A percentile compares a stretch with the other conserved stretches of the same genome.
These are phyloP conservation scores for Ajuga chamaepitys DNA, from an alignment of 257 asterid genomes.

Conservation along the genomic window DNA sequence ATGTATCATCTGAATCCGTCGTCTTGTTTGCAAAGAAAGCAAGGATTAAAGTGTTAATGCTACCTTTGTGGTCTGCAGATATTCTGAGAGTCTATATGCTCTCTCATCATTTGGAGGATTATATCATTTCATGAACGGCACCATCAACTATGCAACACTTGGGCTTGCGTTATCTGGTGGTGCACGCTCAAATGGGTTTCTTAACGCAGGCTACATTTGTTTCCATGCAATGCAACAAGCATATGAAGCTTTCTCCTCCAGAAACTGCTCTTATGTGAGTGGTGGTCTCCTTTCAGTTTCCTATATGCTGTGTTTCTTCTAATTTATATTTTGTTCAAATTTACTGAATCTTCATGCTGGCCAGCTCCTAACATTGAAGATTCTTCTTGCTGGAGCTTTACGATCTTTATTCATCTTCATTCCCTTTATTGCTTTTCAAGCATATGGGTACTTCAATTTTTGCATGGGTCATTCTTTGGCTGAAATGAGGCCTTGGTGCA, in stretches of 20 bases:
- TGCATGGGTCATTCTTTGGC: constrained; percentile 46
- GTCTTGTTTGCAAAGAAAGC: not conserved
- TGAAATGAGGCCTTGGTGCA: constrained; percentile 92
- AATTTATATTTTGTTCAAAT: not conserved
- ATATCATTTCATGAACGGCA: constrained; percentile 48
- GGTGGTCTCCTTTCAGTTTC: not conserved
- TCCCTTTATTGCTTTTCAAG: constrained; percentile 78
- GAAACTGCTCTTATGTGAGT: constrained; percentile 53
- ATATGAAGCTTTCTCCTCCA: constrained; percentile 35
- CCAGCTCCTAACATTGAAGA: constrained; percentile 48
- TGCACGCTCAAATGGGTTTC: constrained; percentile 90
- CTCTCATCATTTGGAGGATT: constrained; percentile 72
- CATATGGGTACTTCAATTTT: constrained; percentile 67
- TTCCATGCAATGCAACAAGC: constrained; percentile 57
- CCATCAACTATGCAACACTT: constrained; percentile 43
- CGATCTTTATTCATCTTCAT: constrained; percentile 47
- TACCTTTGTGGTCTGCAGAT: constrained; percentile 42
- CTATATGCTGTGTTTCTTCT: not conserved
- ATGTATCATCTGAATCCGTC: constrained; percentile 47
- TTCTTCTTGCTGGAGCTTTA: constrained; percentile 55
- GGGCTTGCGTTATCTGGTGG: constrained; percentile 77
- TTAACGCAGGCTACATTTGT: constrained; percentile 80
- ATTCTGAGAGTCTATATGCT: constrained; percentile 86
- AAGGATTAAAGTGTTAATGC: constrained; percentile 18
- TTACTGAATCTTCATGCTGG: constrained; percentile 8